These are phyloP conservation scores for Auricularia heimuer DNA, from an alignment of 768 basidiomycete species.

Conservation along the genomic window DNA sequence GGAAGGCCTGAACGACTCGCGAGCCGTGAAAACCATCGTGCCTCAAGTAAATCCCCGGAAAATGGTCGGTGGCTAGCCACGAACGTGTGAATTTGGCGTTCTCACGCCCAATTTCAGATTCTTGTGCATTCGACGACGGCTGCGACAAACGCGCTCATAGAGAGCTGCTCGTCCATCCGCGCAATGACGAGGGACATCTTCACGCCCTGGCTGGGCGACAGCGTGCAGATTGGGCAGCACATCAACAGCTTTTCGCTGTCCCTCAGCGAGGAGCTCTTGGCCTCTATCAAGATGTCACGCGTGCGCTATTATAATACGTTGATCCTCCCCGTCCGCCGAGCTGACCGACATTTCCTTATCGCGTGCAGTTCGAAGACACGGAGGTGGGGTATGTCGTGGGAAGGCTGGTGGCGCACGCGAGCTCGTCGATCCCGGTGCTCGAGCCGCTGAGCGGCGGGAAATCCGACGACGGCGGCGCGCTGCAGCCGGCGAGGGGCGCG, in stretches of 20 bases:
- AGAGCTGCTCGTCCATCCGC: constrained; percentile 72
- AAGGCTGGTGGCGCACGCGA: constrained; percentile 73
- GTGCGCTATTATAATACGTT: constrained; percentile 35
- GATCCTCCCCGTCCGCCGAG: neutral
- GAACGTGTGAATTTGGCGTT: neutral
- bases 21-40: constrained; percentile 92
- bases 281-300: constrained; percentile 72
- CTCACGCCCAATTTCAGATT: constrained; percentile 43
- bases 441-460: constrained; percentile 38
- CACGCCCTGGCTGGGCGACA: constrained; percentile 66
- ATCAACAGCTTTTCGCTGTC: constrained; percentile 92
- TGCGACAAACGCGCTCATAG: constrained; percentile 63
- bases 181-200: constrained; percentile 91
- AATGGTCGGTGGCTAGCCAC: constrained; percentile 47
- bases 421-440: constrained; percentile 80
- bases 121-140: constrained; percentile 68
- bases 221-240: constrained; percentile 87
- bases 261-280: constrained; percentile 80
- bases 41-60: constrained; percentile 94
- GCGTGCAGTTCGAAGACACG: constrained; percentile 87
- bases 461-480: constrained; percentile 17
- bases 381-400: constrained; percentile 91
- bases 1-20: constrained; percentile 94
- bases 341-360: neutral
- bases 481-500: constrained; percentile 46